phyloP scores from a whole-genome alignment of 2,329 filamentous ascomycete species.

The Colletotrichum liriopes region DNA sequence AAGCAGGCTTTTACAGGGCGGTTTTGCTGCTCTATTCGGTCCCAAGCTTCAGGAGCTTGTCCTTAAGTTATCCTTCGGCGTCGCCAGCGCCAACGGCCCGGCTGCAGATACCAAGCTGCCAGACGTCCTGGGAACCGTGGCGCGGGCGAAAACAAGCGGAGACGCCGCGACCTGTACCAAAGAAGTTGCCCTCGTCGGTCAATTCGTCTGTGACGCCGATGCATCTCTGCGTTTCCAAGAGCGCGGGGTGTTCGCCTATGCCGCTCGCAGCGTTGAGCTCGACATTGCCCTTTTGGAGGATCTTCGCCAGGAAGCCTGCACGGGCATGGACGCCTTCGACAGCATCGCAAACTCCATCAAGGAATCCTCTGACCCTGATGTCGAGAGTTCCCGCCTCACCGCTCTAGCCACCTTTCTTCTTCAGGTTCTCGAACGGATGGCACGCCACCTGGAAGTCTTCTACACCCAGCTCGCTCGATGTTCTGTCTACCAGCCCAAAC shows the following conservation, averaged over 20 bases:
- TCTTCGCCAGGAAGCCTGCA: slow-evolving; percentile 66
- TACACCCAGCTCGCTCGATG: slow-evolving; percentile 65
- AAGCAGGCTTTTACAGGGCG: slow-evolving; percentile 64
- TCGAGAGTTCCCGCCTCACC: slow-evolving; percentile 55
- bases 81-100: slow-evolving; percentile 58
- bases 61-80: slow-evolving; percentile 66
- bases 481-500: slow-evolving; percentile 65
- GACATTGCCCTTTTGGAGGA: slow-evolving; percentile 69
- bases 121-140: slow-evolving; percentile 61
- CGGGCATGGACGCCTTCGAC: slow-evolving; percentile 70
- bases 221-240: slow-evolving; percentile 65
- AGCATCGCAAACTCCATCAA: slow-evolving; percentile 54
- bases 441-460: slow-evolving; percentile 65
- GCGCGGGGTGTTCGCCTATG: slow-evolving; percentile 66
- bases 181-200: slow-evolving; percentile 65
- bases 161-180: slow-evolving; percentile 63
- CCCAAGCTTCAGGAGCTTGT: slow-evolving; percentile 68
- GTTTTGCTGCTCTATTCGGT: slow-evolving; percentile 66
- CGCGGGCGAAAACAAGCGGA: slow-evolving; percentile 59
- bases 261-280: slow-evolving; percentile 63
- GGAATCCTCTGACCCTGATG: slow-evolving; percentile 52
- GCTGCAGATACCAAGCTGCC: slow-evolving; percentile 58
- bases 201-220: slow-evolving; percentile 63
- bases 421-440: slow-evolving; percentile 67
- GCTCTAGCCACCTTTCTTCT: slow-evolving; percentile 64